Evolutionary conservation across 2,329 filamentous ascomycete genomes (phyloP), one percentile per base, ranked within the genome.

Genomic region (Verticillium alfalfae): DNA sequence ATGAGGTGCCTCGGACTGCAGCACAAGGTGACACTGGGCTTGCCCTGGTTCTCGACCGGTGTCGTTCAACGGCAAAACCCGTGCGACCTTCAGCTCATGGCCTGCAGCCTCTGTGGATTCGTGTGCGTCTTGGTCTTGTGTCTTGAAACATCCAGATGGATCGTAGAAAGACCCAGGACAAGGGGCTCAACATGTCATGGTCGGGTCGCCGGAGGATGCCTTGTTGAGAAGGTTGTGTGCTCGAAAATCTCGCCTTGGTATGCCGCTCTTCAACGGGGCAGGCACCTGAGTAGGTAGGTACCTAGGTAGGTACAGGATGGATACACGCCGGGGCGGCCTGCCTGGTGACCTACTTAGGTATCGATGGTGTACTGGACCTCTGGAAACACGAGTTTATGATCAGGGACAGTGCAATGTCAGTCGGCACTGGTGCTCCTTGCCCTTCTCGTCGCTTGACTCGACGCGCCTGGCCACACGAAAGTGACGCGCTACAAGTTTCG

Each of bases 161-260:
- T 4, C 45, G 18, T 52, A 26, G 45, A 18, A 52, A 18, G 45
- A 10, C 45, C 45, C 45, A 22, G 45, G 57, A 41, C 34, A 38
- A 10, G 55, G 34, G 34, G 10, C 39, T n/a, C 16, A 31, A 16
- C 34, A 18, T 41, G 13, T 56, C 64, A 61, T 66, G 64, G 63
- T 65, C 60, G 64, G 61, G 65, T 65, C 64, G 37, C 64, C 64
- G 64, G 65, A 61, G 36, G 39, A 39, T 38, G 58, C 45, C 8
- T 22, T 22, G 45, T 26, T 31, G 26, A 31, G 26, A 31, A 31
- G 26, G 26, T 31, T 31, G 26, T 31, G 26, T 31, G 26, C 26
- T 31, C 26, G 26, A 31, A 5, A 31, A 31, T 5, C 26, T 31
- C 26, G 26, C 26, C 26, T 31, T 4, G 26, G 26, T 4, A 31